Percentiles rank a stretch among this genome's conserved stretches.
Conservation (phyloP, 306 rosid species). For the Lupinus albus region DNA sequence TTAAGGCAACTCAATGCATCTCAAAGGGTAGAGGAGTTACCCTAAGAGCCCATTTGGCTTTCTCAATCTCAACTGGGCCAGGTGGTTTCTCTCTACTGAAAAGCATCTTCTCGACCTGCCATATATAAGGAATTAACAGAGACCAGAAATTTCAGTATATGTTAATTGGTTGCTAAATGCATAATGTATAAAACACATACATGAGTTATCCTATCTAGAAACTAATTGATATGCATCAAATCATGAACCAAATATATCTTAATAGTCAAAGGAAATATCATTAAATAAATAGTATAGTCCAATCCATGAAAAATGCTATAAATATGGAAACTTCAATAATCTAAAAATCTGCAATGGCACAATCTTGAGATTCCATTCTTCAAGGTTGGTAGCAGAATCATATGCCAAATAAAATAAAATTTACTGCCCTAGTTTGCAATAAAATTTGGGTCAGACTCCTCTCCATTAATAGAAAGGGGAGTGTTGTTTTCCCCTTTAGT, state of each 20-base stretch:
- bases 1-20: conserved; percentile 25
- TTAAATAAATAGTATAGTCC: conserved; percentile 1
- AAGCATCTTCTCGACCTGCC: conserved; percentile 46
- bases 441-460: too few relatives aligned
- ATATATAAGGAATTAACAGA: conserved; percentile 20
- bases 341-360: neutral
- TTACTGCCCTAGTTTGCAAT: neutral
- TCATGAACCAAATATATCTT: conserved; percentile 10
- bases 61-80: conserved; percentile 41
- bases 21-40: conserved; percentile 37
- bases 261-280: conserved; percentile 16
- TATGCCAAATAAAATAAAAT: neutral
- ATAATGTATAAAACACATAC: conserved; percentile 4
- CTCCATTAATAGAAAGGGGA: too few relatives aligned
- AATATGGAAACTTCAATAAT: conserved; percentile 12
- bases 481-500: too few relatives aligned
- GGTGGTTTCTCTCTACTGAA: conserved; percentile 38
- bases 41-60: conserved; percentile 38
- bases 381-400: conserved; percentile 5
- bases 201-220: conserved; percentile 2
- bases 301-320: neutral
- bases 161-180: conserved; percentile 7
- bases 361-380: neutral
- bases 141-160: neutral
- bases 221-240: neutral